Evolutionary conservation across 306 rosid genomes (phyloP).

Genomic region (Leucaena leucocephala): DNA sequence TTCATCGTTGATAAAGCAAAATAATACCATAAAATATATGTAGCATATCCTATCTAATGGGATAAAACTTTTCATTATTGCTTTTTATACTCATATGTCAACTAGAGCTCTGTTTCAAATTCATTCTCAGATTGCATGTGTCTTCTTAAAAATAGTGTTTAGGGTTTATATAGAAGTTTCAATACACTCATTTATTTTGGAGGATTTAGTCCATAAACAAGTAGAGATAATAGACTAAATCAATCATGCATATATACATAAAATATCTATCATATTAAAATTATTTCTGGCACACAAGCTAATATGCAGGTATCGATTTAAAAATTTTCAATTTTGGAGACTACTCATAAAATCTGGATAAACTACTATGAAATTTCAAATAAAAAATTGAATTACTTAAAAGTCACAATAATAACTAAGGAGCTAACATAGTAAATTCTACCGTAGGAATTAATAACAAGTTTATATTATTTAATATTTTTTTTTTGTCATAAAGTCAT

Average conservation of each 20-base stretch:
- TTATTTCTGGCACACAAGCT: background rate
- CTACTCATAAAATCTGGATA: too few relatives aligned
- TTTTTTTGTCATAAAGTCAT: too few relatives aligned
- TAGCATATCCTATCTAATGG: too few relatives aligned
- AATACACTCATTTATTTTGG: background rate
- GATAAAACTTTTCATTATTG: too few relatives aligned
- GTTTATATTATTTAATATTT: too few relatives aligned
- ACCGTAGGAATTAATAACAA: too few relatives aligned
- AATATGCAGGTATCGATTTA: background rate
- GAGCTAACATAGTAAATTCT: too few relatives aligned
- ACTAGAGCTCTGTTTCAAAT: background rate
- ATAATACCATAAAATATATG: too few relatives aligned
- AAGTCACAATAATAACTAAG: too few relatives aligned
- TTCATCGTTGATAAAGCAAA: too few relatives aligned
- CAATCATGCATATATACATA: background rate
- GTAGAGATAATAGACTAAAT: background rate
- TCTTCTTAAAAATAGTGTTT: background rate
- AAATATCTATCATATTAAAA: background rate
- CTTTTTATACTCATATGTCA: slow-evolving; percentile 13
- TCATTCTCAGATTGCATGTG: background rate
- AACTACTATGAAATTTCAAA: too few relatives aligned
- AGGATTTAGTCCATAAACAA: background rate
- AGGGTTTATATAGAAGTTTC: background rate
- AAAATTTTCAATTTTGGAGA: background rate
- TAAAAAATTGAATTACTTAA: too few relatives aligned